Evolutionary conservation across 805 yeast species (phyloP).

Genomic region (Danielia reshetovae): DNA sequence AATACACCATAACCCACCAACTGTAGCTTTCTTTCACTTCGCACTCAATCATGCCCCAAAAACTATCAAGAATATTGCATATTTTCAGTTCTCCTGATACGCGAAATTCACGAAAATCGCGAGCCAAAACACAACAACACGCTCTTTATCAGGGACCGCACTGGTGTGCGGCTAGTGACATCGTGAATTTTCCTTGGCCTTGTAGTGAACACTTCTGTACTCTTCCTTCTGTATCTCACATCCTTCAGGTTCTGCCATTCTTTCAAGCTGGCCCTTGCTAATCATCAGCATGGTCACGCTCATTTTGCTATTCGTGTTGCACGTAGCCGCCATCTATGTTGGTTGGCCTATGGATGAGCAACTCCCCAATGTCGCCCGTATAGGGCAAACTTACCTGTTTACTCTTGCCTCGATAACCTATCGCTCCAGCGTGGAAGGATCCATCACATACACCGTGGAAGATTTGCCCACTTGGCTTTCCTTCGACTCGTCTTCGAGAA

Average conservation of each 20-base stretch:
- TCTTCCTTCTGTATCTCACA: neutral
- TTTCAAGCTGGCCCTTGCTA: neutral
- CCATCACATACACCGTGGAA: constrained; percentile 52
- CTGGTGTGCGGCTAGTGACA: too few species aligned
- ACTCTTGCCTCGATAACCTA: constrained; percentile 70
- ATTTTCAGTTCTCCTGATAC: too few species aligned
- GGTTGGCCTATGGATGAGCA: constrained; percentile 83
- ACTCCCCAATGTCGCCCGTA: constrained; percentile 83
- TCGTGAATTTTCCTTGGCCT: too few species aligned
- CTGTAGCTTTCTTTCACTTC: too few species aligned
- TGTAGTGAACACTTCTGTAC: too few species aligned
- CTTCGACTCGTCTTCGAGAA: constrained; percentile 59
- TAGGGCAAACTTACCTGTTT: constrained; percentile 57
- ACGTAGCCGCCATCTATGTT: constrained; percentile 46
- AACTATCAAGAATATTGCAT: too few species aligned
- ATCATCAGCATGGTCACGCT: constrained; percentile 1
- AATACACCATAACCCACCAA: too few species aligned
- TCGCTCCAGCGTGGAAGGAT: constrained; percentile 32
- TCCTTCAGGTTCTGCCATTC: neutral
- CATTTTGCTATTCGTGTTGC: constrained; percentile 9
- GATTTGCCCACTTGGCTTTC: constrained; percentile 74
- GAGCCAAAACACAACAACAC: too few species aligned
- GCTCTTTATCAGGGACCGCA: too few species aligned
- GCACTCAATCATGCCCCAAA: too few species aligned
- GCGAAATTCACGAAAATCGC: too few species aligned